These are phyloP conservation scores for Hymenoscyphus repandus DNA, from an alignment of 2,329 filamentous ascomycete genomes.

Conservation along the genomic window DNA sequence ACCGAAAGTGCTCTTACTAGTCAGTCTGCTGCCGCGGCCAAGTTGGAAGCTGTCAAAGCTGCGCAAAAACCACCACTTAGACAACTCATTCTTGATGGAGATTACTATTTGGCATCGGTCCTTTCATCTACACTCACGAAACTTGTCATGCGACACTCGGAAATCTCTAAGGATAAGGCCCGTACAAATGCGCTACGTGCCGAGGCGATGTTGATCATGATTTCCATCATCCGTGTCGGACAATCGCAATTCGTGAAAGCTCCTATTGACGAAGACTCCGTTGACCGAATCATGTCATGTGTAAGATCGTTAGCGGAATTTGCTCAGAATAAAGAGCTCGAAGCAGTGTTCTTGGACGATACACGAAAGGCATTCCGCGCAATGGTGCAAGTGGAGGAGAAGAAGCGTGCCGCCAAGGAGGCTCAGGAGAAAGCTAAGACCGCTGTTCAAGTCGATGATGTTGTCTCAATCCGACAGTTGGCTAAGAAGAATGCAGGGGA, in stretches of 20 bases:
- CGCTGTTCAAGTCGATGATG: constrained; percentile 92
- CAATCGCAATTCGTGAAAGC: constrained; percentile 99
- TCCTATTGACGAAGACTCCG: constrained; percentile 93
- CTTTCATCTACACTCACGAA: constrained; percentile 96
- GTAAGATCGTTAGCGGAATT: constrained; percentile 91
- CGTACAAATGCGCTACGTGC: constrained; percentile 91
- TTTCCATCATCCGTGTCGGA: constrained; percentile 94
- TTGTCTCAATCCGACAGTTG: constrained; percentile 86
- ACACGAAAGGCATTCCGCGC: constrained; percentile 92
- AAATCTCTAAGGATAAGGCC: constrained; percentile 79
- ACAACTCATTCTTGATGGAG: constrained; percentile 91
- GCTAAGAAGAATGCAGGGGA: constrained; percentile 84
- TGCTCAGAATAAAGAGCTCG: constrained; percentile 80
- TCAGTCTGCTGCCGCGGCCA: constrained; percentile 82
- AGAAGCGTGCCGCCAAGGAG: constrained; percentile 93
- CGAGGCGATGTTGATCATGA: constrained; percentile 99
- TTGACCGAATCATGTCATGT: constrained; percentile 98
- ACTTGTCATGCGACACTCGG: constrained; percentile 93
- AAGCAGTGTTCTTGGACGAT: constrained; percentile 89
- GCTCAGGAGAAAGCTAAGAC: constrained; percentile 89
- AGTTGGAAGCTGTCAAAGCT: constrained; percentile 92
- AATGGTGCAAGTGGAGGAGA: constrained; percentile 96
- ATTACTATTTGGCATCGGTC: constrained; percentile 93
- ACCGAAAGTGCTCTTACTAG: constrained; percentile 95
- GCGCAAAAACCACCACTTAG: constrained; percentile 93